Conservation (phyloP, 768 basidiomycete species). For the Boletus barrowsii region DNA sequence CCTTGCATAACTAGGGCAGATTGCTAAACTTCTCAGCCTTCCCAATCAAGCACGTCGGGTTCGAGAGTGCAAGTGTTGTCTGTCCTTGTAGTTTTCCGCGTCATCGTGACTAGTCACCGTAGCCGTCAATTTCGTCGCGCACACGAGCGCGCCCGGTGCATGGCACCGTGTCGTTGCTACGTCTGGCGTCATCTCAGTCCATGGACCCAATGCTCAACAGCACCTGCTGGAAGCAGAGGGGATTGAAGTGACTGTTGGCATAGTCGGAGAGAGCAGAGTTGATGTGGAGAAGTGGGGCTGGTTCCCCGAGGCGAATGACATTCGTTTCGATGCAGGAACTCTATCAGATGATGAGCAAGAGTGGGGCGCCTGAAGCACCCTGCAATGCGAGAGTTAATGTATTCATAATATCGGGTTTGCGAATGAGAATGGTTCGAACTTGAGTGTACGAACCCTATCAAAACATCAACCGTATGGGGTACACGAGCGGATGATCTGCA, state of each 20-base stretch:
- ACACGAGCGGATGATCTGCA: slow-evolving; percentile 60
- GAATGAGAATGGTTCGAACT: no score
- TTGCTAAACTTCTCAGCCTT: slow-evolving; percentile 73
- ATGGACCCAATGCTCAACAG: slow-evolving; percentile 45
- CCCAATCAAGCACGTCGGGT: slow-evolving; percentile 72
- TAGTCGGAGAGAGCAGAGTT: slow-evolving; percentile 53
- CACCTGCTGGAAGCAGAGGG: slow-evolving; percentile 73
- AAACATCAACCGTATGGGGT: slow-evolving; percentile 43
- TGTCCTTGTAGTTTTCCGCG: background rate
- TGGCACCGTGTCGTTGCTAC: slow-evolving; percentile 76
- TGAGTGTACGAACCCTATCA: slow-evolving; percentile 27
- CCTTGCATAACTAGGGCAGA: slow-evolving; percentile 41
- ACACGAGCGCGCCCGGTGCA: slow-evolving; percentile 60
- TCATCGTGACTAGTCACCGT: background rate
- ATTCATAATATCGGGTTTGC: no score
- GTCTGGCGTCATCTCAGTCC: slow-evolving; percentile 66
- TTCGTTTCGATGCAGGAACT: background rate
- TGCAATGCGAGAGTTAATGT: no score
- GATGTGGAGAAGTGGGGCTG: slow-evolving; percentile 53
- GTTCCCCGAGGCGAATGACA: slow-evolving; percentile 44
- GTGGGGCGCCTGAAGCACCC: slow-evolving; percentile 8
- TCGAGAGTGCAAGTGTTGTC: slow-evolving; percentile 56
- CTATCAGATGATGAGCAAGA: slow-evolving; percentile 4
- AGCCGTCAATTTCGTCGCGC: slow-evolving; percentile 74
- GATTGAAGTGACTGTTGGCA: slow-evolving; percentile 56